Base-by-base conservation (phyloP, 2,329 filamentous ascomycete species). In the Aspergillus uvarum region DNA sequence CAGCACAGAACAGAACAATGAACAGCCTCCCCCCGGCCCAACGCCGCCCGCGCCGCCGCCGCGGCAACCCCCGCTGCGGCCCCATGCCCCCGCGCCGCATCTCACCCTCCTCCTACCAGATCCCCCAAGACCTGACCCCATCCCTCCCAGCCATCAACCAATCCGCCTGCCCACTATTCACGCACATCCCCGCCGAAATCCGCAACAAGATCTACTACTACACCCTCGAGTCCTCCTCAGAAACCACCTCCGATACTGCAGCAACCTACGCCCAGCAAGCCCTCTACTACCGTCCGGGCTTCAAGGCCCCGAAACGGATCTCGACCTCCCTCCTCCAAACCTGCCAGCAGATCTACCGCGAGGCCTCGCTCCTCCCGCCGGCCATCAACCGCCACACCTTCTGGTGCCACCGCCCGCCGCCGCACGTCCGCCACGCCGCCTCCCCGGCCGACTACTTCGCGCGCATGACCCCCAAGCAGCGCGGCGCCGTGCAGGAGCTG, bases 161-260 rank as follows among this genome's bases (percentile, higher is more conserved):
- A 32, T n/a, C 51, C 31, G 29, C 44, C 32, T 66, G 67, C 32
- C 61, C 61, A 2, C 66, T 82, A 0, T 81, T 79, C 63, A 47
- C 57, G 1, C 65, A 84, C 0, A 66, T 85, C 0, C 82, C 83
- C 0, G 76, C 77, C 16, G 83, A 86, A 66, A 64, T 85, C 14
- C 79, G 83, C 57, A 74, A 75, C 60, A 66, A 71, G 1, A 82
- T 86, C 52, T 86, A 82, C 66, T 59, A 70, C 10, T 72, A 70
- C 49, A 76, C 70, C 0, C 67, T 83, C 3, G 51, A 42, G 31
- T 69, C 74, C 31, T 72, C 75, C 0, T 5, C 32, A 22, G 22
- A 22, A 2, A 22, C 22, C 32, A 5, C 74, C 32, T 72, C 76
- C 10, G 77, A 79, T 47, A 59, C 54, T 2, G 47, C 58, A 2